phyloP scores from a whole-genome alignment of 2,329 filamentous ascomycete genomes.

The Aspergillus ochraceoroseus region DNA sequence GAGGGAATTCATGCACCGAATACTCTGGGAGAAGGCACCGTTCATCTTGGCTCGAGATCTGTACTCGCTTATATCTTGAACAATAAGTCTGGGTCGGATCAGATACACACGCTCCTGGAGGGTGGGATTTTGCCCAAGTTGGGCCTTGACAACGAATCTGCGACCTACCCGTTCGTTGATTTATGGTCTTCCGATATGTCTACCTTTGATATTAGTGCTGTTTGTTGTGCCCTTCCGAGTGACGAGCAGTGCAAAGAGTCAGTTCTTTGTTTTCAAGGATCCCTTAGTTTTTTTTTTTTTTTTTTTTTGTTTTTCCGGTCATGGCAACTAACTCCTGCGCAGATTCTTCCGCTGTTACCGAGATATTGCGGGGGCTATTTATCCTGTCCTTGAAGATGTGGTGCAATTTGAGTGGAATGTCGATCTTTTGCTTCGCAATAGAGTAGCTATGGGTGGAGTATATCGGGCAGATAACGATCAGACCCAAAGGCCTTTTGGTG shows the following conservation, averaged over 20 bases:
- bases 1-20: constrained; percentile 60
- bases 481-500: constrained; percentile 54
- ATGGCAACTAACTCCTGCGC: constrained; percentile 13
- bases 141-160: constrained; percentile 60
- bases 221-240: constrained; percentile 55
- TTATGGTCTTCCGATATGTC: constrained; percentile 60
- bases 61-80: constrained; percentile 58
- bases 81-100: constrained; percentile 48
- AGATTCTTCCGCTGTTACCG: constrained; percentile 55
- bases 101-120: constrained; percentile 53
- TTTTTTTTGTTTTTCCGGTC: too few species aligned
- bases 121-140: constrained; percentile 59
- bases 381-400: constrained; percentile 56
- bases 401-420: constrained; percentile 53
- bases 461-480: constrained; percentile 45
- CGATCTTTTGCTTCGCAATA: constrained; percentile 50
- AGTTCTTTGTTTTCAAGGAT: constrained; percentile 19
- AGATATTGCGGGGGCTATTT: constrained; percentile 56
- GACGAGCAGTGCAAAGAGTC: constrained; percentile 54
- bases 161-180: constrained; percentile 62
- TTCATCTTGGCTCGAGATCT: constrained; percentile 58
- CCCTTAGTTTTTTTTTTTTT: too few species aligned
- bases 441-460: constrained; percentile 42
- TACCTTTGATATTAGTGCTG: constrained; percentile 53
- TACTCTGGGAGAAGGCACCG: constrained; percentile 55